Evolutionary conservation across 139 green algal species (phyloP), one percentile per base, ranked within the genome.

Genomic region (Chlamydomonas sphaeroides): DNA sequence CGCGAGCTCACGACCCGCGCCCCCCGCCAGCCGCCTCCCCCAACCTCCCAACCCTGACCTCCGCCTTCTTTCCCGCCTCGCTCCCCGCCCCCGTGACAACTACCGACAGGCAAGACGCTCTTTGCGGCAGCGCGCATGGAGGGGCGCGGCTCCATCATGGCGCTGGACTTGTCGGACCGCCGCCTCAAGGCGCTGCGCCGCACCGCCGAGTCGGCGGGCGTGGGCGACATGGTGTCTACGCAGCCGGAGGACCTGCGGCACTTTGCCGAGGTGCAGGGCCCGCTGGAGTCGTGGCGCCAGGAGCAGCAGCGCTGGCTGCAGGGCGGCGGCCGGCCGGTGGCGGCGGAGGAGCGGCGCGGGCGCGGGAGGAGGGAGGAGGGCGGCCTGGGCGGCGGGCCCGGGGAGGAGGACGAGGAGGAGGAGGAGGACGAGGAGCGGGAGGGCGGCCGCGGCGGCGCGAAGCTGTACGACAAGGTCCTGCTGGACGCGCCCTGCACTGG

Each of bases 401-500:
- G n/a, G n/a, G n/a, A n/a, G n/a, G n/a, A n/a, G 57, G 51, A 45
- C 23, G 79, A 65, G 56, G 11, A 56, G 21, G 3, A 32, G 59
- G 33, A 26, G 20, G 23, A 2, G 17, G 56, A 21, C 25, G 56
- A n/a, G 56, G 23, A 25, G 56, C 18, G 18, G 18, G 23, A 6
- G 2, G 21, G 25, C 23, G 56, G 23, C 56, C 3, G 56, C 23
- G 18, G 56, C 56, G 41, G 28, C 67, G 10, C 26, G 8, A 42
- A 56, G n/a, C 41, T 71, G 28, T 97, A 91, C 77, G 94, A 98
- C 83, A 70, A 76, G 6, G 96, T 98, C 65, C 91, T 98, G 65
- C 59, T 98, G 62, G 96, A 98, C 61, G 95, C 92, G 20, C 96
- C 96, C 5, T 98, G 96, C 91, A 94, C 89, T n/a, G 95, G 86